Conservation (phyloP, 2,329 filamentous ascomycete species). For the Cadophora sp. region DNA sequence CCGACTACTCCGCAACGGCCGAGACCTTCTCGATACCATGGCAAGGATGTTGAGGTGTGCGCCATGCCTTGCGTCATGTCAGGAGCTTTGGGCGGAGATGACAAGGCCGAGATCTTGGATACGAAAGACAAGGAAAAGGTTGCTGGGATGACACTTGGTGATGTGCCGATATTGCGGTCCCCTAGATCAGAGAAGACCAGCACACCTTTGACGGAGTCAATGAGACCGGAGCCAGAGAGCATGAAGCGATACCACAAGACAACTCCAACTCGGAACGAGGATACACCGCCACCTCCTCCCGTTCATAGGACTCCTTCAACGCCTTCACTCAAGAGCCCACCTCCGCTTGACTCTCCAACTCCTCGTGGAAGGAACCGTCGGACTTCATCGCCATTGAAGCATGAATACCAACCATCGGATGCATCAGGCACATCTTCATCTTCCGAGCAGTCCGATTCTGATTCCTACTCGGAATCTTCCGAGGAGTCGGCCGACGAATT, state of each 20-base stretch:
- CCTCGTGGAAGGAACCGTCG: slow-evolving; percentile 62
- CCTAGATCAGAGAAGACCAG: slow-evolving; percentile 29
- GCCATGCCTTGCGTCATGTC: slow-evolving; percentile 17
- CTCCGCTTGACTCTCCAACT: slow-evolving; percentile 38
- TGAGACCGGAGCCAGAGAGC: slow-evolving; percentile 31
- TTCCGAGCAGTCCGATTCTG: slow-evolving; percentile 58
- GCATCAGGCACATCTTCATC: slow-evolving; percentile 68
- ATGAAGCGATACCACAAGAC: slow-evolving; percentile 25
- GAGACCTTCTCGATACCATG: slow-evolving; percentile 20
- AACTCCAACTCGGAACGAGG: slow-evolving; percentile 33
- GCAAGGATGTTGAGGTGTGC: slow-evolving; percentile 7
- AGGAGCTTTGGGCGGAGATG: slow-evolving; percentile 18
- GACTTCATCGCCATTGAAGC: slow-evolving; percentile 92
- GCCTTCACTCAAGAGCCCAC: slow-evolving; percentile 49
- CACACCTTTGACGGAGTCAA: slow-evolving; percentile 32
- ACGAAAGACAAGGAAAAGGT: background rate
- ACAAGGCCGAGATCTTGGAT: background rate
- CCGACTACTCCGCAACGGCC: slow-evolving; percentile 6
- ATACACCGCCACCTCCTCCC: slow-evolving; percentile 43
- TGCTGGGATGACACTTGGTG: slow-evolving; percentile 16
- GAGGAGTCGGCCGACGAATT: slow-evolving; percentile 59
- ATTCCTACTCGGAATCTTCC: slow-evolving; percentile 53
- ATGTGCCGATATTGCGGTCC: slow-evolving; percentile 28
- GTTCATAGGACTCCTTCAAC: slow-evolving; percentile 49
- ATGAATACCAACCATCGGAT: slow-evolving; percentile 92